These are phyloP conservation scores for Lecanicillium sp. DNA, from an alignment of 2,329 filamentous ascomycete species.

Conservation along the genomic window DNA sequence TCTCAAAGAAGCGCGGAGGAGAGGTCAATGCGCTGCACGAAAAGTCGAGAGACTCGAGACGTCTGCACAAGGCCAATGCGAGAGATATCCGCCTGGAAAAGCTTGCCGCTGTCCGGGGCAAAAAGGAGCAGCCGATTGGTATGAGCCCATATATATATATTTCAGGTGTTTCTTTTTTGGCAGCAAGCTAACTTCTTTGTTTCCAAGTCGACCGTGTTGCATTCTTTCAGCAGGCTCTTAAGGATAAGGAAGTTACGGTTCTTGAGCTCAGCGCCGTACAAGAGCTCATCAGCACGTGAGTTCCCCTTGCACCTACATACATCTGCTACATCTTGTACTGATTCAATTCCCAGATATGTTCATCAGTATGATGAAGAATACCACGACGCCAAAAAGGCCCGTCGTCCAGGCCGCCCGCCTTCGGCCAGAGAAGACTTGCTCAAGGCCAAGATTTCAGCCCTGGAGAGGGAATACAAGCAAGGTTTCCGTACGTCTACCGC, in stretches of 20 bases:
- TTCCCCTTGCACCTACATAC: neutral
- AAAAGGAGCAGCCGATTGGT: constrained; percentile 69
- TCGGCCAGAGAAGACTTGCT: constrained; percentile 71
- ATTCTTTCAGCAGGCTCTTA: constrained; percentile 64
- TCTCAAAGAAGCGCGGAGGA: constrained; percentile 76
- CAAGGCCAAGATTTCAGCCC: constrained; percentile 58
- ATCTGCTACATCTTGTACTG: constrained; percentile 12
- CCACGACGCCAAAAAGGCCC: constrained; percentile 54
- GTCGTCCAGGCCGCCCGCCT: constrained; percentile 72
- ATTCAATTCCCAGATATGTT: constrained; percentile 44
- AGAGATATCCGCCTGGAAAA: constrained; percentile 78
- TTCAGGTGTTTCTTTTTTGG: constrained; percentile 3
- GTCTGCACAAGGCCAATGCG: constrained; percentile 69
- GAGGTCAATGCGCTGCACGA: constrained; percentile 72
- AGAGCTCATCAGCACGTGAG: constrained; percentile 53
- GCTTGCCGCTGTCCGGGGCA: constrained; percentile 60
- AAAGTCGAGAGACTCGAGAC: constrained; percentile 78
- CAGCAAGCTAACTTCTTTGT: constrained; percentile 3
- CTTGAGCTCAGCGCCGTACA: constrained; percentile 52
- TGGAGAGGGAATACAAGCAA: constrained; percentile 72
- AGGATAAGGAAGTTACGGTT: constrained; percentile 37
- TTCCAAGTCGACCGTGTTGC: constrained; percentile 27
- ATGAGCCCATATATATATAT: constrained; percentile 18
- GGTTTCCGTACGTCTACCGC: constrained; percentile 61
- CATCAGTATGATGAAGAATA: constrained; percentile 67